These are phyloP conservation scores for Geranium rotundifolium DNA, from an alignment of 345 rosid genomes.

Conservation along the genomic window DNA sequence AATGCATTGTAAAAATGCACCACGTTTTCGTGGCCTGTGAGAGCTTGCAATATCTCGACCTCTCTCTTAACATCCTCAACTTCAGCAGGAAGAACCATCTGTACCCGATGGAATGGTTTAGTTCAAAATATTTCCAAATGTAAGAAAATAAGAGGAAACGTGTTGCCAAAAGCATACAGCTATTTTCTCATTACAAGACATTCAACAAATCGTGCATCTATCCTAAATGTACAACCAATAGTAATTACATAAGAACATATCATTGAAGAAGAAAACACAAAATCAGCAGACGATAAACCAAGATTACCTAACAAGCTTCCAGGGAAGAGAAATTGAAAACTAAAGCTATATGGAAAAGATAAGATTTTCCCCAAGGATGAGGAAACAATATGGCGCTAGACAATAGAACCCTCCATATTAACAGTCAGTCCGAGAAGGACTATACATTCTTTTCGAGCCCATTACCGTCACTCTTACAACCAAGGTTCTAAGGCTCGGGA, in stretches of 20 bases:
- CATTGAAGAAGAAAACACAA: background rate
- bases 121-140: slow-evolving; percentile 1
- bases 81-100: slow-evolving; percentile 91
- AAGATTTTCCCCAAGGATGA: background rate
- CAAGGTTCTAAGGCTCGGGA: too few relatives aligned
- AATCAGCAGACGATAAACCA: too few relatives aligned
- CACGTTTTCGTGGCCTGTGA: slow-evolving; percentile 85
- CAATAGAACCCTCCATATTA: too few relatives aligned
- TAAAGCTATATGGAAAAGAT: background rate
- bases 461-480: background rate
- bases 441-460: background rate
- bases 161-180: background rate
- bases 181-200: background rate
- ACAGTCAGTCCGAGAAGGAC: background rate
- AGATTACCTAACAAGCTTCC: background rate
- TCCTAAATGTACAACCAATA: background rate
- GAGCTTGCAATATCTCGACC: slow-evolving; percentile 69
- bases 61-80: slow-evolving; percentile 91
- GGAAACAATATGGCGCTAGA: too few relatives aligned
- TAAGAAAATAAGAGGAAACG: background rate
- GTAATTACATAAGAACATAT: too few relatives aligned
- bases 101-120: slow-evolving; percentile 15
- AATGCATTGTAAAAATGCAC: slow-evolving; percentile 75
- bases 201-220: background rate
- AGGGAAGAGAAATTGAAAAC: background rate